A percentile compares a stretch with the other conserved stretches of the same genome.
Evolutionary conservation across 2,329 filamentous ascomycete genomes (phyloP).

Genomic region (Fusarium torreyae): DNA sequence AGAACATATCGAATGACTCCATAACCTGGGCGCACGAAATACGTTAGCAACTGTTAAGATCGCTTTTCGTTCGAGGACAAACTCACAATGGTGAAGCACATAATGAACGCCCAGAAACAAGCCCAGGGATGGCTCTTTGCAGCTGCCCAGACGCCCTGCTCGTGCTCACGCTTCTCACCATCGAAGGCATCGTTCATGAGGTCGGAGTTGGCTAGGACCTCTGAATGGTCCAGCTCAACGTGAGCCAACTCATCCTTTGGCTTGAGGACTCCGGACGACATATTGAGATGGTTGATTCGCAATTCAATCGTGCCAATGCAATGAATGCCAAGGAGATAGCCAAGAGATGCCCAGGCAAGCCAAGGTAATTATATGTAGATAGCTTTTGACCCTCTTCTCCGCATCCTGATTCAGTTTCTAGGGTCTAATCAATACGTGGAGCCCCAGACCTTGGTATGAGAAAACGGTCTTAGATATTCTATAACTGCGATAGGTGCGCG

Average conservation of each 20-base stretch:
- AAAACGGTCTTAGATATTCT: constrained; percentile 1
- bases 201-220: constrained; percentile 35
- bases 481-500: constrained; percentile 17
- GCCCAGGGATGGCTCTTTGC: constrained; percentile 61
- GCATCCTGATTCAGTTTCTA: constrained; percentile 1
- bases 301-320: neutral
- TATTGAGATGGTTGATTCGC: neutral
- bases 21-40: constrained; percentile 57
- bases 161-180: constrained; percentile 60
- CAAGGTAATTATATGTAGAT: constrained; percentile 20
- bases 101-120: constrained; percentile 63
- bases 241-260: constrained; percentile 21
- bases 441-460: neutral
- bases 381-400: constrained; percentile 9
- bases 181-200: constrained; percentile 46
- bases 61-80: neutral
- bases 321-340: neutral
- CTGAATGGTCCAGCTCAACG: constrained; percentile 30
- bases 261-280: constrained; percentile 18
- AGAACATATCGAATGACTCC: constrained; percentile 66
- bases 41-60: constrained; percentile 5
- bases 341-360: constrained; percentile 3
- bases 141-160: constrained; percentile 57
- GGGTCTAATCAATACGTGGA: neutral
- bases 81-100: constrained; percentile 66